Evolutionary conservation across 495 filamentous ascomycete genomes (phyloP).

Genomic region (Achaetomiella virescens): DNA sequence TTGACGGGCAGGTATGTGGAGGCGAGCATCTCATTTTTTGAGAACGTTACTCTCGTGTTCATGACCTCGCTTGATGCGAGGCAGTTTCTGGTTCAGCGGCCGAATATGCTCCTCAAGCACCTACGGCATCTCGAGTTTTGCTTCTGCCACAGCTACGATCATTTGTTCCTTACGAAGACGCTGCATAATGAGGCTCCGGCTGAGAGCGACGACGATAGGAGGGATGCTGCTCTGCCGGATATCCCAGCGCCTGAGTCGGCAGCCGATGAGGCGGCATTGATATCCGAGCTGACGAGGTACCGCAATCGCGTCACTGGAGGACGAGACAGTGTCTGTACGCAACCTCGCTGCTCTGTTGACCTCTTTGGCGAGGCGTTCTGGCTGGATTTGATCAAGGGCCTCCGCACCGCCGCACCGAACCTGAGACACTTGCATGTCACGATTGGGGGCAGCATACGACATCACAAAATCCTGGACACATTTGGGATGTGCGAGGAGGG

Average conservation of each 20-base stretch:
- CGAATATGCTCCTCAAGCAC: slow-evolving; percentile 12
- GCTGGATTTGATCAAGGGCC: slow-evolving; percentile 2
- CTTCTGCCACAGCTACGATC: slow-evolving; percentile 22
- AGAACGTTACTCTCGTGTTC: slow-evolving; percentile 21
- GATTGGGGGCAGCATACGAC: slow-evolving; percentile 4
- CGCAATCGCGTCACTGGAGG: no score
- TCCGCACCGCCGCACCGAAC: not conserved
- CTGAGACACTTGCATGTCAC: slow-evolving; percentile 15
- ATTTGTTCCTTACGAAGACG: slow-evolving; percentile 14
- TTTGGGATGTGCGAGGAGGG: not conserved
- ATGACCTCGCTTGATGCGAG: slow-evolving; percentile 22
- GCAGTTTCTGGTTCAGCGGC: slow-evolving; percentile 19
- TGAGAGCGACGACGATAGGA: no score
- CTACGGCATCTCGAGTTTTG: slow-evolving; percentile 20
- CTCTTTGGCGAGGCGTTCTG: slow-evolving; percentile 14
- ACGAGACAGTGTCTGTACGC: not conserved
- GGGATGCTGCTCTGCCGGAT: no score
- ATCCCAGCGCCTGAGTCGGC: no score
- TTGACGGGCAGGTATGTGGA: slow-evolving; percentile 18
- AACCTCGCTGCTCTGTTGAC: not conserved
- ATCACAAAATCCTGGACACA: not conserved
- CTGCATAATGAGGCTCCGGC: not conserved
- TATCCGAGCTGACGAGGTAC: no score
- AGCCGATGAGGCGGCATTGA: no score
- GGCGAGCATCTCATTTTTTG: slow-evolving; percentile 18